Evolutionary conservation across 306 rosid species (phyloP).

Genomic region (Vicia villosa): DNA sequence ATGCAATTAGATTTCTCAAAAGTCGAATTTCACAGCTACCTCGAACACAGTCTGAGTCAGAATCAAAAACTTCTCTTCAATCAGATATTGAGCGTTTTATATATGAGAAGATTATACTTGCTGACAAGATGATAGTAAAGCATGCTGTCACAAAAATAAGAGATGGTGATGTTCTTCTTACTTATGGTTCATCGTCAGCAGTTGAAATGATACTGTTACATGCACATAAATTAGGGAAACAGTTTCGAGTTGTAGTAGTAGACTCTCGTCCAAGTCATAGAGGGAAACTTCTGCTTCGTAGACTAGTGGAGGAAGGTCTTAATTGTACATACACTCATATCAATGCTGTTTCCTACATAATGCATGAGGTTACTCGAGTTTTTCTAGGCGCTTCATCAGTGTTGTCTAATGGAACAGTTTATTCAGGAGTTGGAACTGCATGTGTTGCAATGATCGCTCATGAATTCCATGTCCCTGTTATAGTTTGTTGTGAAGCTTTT

Average conservation of each 20-base stretch:
- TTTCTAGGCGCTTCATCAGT: conserved; percentile 56
- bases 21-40: conserved; percentile 52
- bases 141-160: conserved; percentile 54
- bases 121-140: conserved; percentile 49
- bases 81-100: conserved; percentile 51
- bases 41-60: conserved; percentile 45
- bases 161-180: conserved; percentile 57
- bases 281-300: conserved; percentile 48
- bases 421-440: conserved; percentile 58
- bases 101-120: conserved; percentile 50
- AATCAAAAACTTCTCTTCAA: conserved; percentile 47
- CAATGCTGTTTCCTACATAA: conserved; percentile 50
- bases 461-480: conserved; percentile 43
- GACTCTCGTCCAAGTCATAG: conserved; percentile 53
- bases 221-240: conserved; percentile 53
- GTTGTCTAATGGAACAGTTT: conserved; percentile 55
- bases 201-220: conserved; percentile 52
- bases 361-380: conserved; percentile 53
- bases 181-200: conserved; percentile 45
- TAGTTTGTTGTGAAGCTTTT: conserved; percentile 58
- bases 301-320: conserved; percentile 53
- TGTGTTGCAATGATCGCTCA: conserved; percentile 61
- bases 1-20: conserved; percentile 57
- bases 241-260: conserved; percentile 52
- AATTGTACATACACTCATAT: conserved; percentile 52